phyloP scores from a whole-genome alignment of 2,329 filamentous ascomycete species.

The Aspergillus aculeatinus region DNA sequence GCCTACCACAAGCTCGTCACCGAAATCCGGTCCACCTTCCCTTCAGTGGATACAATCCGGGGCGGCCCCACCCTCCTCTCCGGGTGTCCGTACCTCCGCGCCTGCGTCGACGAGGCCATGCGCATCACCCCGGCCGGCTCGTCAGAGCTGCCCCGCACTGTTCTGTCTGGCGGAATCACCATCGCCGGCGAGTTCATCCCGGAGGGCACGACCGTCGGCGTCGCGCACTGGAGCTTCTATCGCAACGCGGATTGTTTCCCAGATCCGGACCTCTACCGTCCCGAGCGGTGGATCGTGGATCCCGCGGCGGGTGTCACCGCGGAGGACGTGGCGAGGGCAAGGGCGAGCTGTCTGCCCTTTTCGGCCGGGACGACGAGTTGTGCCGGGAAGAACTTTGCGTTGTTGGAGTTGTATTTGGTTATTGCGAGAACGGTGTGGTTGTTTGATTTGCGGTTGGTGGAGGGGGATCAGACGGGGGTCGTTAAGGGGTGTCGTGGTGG shows the following conservation, averaged over 20 bases:
- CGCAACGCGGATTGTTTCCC: conserved; percentile 20
- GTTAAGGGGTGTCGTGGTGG: neutral
- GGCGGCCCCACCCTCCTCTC: conserved; percentile 1
- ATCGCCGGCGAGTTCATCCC: conserved; percentile 19
- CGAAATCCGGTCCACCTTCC: conserved; percentile 41
- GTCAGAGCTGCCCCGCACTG: conserved; percentile 36
- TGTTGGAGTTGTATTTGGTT: neutral
- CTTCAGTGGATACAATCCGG: conserved; percentile 33
- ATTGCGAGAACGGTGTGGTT: neutral
- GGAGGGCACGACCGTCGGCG: conserved; percentile 38
- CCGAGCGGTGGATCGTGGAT: conserved; percentile 44
- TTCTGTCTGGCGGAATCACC: conserved; percentile 27
- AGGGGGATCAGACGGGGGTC: neutral
- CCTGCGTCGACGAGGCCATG: conserved; percentile 12
- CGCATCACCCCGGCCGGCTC: conserved; percentile 22
- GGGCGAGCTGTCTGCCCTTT: conserved; percentile 4
- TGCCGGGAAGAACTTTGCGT: conserved; percentile 2
- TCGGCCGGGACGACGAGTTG: conserved; percentile 1
- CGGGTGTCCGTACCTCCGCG: conserved; percentile 9
- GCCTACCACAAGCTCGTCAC: conserved; percentile 28
- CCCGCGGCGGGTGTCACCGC: neutral
- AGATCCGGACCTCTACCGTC: conserved; percentile 18
- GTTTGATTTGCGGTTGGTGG: neutral
- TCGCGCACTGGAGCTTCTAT: conserved; percentile 36
- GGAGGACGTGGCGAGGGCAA: conserved; percentile 6